Conservation (phyloP, 23 red algal genomes). For the Gracilaria vermiculophylla region DNA sequence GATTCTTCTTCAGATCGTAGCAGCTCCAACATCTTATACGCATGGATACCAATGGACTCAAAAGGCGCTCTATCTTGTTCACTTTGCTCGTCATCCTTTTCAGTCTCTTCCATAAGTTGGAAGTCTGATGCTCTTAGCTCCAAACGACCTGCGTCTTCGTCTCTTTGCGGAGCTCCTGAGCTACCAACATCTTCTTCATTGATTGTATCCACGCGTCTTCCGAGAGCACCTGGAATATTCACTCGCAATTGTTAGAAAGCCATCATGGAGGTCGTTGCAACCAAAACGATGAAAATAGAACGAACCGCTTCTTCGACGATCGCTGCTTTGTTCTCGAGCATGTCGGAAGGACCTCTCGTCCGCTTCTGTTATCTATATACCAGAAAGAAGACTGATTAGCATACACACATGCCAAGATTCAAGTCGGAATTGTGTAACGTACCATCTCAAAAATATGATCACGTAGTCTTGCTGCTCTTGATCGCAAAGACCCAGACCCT, state of each 20-base stretch:
- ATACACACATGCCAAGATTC: neutral
- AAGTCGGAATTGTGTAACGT: neutral
- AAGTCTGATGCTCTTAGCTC: slow-evolving; percentile 40
- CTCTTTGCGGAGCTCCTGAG: neutral
- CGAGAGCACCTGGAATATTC: neutral
- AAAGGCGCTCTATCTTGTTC: neutral
- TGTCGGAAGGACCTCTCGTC: slow-evolving; percentile 1
- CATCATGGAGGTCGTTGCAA: neutral
- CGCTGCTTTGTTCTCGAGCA: neutral
- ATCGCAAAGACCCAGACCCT: neutral
- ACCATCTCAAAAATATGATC: slow-evolving; percentile 38
- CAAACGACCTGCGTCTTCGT: neutral
- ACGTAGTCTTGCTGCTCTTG: slow-evolving; percentile 20
- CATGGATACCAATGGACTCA: slow-evolving; percentile 15
- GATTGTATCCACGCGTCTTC: neutral
- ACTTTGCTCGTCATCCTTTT: neutral
- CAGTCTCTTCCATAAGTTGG: slow-evolving; percentile 45
- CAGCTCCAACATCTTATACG: slow-evolving; percentile 52
- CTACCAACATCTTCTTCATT: neutral
- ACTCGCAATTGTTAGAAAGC: neutral
- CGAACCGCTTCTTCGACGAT: neutral
- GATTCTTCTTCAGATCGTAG: slow-evolving; percentile 1
- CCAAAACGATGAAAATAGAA: neutral
- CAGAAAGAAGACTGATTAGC: neutral
- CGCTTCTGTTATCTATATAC: slow-evolving; percentile 16